These are phyloP conservation scores for Lodderomyces parapsilosis DNA, from an alignment of 1,139 yeast genomes.

Conservation along the genomic window DNA sequence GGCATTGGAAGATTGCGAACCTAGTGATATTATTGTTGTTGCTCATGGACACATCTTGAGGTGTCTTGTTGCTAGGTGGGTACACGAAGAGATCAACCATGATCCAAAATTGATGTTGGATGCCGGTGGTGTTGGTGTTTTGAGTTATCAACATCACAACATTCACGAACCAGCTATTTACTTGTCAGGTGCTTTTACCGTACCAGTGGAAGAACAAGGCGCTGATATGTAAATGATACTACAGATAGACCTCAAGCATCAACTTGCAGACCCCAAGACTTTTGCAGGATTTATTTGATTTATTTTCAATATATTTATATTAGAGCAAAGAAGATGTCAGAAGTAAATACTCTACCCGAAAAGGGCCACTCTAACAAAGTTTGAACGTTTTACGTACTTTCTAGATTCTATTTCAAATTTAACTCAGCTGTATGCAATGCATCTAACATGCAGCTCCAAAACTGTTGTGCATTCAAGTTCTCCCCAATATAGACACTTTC, in stretches of 20 bases:
- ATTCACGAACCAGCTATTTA: conserved; percentile 83
- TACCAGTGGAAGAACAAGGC: conserved; percentile 56
- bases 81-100: conserved; percentile 50
- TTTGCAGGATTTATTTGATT: background rate
- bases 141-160: conserved; percentile 84
- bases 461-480: conserved; percentile 42
- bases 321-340: background rate
- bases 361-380: too few species aligned
- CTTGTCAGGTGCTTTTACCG: conserved; percentile 76
- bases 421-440: conserved; percentile 34
- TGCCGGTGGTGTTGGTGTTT: conserved; percentile 94
- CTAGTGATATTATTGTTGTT: conserved; percentile 76
- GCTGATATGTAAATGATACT: conserved; percentile 19
- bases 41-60: conserved; percentile 94
- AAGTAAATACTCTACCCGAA: too few species aligned
- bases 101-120: conserved; percentile 85
- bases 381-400: background rate
- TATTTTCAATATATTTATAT: background rate
- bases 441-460: conserved; percentile 52
- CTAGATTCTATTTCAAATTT: conserved; percentile 3
- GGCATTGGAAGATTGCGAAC: conserved; percentile 52
- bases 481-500: conserved; percentile 47
- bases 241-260: background rate
- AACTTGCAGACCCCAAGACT: background rate
- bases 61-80: conserved; percentile 89